Evolutionary conservation across 2,329 filamentous ascomycete genomes (phyloP).

Genomic region (Leptographium procerum): DNA sequence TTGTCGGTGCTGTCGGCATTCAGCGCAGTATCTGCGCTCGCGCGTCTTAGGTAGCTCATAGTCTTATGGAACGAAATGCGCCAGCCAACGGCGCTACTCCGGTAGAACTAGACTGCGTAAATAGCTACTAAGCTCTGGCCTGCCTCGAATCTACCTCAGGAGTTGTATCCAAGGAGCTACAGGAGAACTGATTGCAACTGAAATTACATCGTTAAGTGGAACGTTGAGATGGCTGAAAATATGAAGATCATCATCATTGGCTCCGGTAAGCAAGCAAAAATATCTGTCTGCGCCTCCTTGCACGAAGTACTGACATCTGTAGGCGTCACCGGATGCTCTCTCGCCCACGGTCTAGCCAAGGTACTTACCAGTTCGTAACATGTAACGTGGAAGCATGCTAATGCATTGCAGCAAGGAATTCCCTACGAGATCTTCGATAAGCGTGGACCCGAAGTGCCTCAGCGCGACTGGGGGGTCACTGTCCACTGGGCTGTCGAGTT

Average conservation of each 20-base stretch:
- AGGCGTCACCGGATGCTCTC: constrained; percentile 2
- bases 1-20: neutral
- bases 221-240: neutral
- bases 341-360: constrained; percentile 1
- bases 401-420: neutral
- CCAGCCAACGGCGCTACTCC: neutral
- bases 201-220: neutral
- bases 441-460: constrained; percentile 1
- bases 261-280: neutral
- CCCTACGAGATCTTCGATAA: constrained; percentile 3
- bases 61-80: neutral
- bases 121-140: no score
- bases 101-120: no score
- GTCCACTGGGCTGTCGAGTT: constrained; percentile 4
- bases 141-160: no score
- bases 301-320: neutral
- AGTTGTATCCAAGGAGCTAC: neutral
- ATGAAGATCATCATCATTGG: constrained; percentile 4
- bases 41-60: no score
- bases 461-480: constrained; percentile 4
- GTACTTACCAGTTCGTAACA: neutral
- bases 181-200: neutral
- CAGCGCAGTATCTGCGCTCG: no score
- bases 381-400: neutral
- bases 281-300: neutral